A percentile compares a stretch with the other conserved stretches of the same genome.
Conservation (phyloP, 208 protist species). For the Porcisia deanei region DNA sequence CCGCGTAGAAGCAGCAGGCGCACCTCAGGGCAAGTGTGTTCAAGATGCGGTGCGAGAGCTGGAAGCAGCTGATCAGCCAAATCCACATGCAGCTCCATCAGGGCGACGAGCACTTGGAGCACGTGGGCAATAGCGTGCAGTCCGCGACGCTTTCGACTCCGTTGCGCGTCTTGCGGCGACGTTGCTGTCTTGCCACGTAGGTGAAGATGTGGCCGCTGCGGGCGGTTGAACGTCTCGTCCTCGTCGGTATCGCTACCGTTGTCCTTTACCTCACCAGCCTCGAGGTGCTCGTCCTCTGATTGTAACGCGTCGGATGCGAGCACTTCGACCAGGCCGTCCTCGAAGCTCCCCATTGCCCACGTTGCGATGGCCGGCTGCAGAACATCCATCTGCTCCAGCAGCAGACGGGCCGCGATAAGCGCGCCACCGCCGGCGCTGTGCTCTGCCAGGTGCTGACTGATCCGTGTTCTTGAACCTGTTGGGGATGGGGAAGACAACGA, state of each 20-base stretch:
- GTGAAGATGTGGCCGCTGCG: not conserved
- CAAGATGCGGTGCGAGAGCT: slow-evolving; percentile 37
- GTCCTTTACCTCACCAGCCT: not conserved
- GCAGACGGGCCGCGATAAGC: slow-evolving; percentile 51
- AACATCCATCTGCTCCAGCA: slow-evolving; percentile 45
- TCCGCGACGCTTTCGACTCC: slow-evolving; percentile 2
- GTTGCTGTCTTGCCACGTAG: not conserved
- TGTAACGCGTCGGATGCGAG: slow-evolving; percentile 20
- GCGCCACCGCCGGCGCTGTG: slow-evolving; percentile 23
- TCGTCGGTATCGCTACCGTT: not conserved
- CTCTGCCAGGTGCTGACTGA: not conserved
- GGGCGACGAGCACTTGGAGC: slow-evolving; percentile 50
- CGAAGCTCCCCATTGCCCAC: slow-evolving; percentile 39
- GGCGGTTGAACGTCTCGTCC: not conserved
- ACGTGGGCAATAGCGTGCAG: slow-evolving; percentile 33
- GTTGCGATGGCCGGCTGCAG: slow-evolving; percentile 51
- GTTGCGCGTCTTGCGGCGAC: not conserved
- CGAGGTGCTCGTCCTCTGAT: not conserved
- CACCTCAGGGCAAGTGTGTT: slow-evolving; percentile 45
- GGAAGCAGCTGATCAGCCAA: slow-evolving; percentile 48
- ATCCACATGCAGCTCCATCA: slow-evolving; percentile 50
- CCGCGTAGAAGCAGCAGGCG: slow-evolving; percentile 62
- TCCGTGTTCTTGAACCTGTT: not conserved
- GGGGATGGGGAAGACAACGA: not conserved
- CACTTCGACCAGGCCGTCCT: slow-evolving; percentile 41